These are phyloP conservation scores for Rhododendron williamsianum DNA, from an alignment of 148 eudicot genomes.

Conservation along the genomic window DNA sequence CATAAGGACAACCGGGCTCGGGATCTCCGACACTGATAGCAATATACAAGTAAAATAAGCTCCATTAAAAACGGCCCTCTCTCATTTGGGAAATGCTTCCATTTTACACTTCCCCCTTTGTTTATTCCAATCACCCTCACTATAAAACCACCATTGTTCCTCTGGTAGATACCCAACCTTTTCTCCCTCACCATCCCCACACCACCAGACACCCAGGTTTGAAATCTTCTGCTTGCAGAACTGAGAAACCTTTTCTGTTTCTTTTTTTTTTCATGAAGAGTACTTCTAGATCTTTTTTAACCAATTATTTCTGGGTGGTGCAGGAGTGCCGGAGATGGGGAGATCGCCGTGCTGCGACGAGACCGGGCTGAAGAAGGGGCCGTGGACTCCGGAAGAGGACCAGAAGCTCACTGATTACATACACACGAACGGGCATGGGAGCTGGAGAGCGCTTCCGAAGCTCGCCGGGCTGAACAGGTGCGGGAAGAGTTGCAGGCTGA, in stretches of 20 bases:
- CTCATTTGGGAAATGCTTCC: not conserved
- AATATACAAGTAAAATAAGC: not conserved
- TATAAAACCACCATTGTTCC: slow-evolving; percentile 13
- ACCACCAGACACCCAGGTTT: not conserved
- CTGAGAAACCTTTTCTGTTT: too few relatives aligned
- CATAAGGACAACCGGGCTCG: not conserved
- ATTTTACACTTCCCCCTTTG: not conserved
- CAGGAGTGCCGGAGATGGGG: slow-evolving; percentile 29
- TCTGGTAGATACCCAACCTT: not conserved
- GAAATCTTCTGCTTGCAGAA: not conserved
- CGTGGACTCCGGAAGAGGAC: slow-evolving; percentile 66
- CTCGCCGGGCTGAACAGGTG: slow-evolving; percentile 52
- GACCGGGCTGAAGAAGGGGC: slow-evolving; percentile 51
- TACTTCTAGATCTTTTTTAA: not conserved
- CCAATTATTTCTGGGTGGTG: not conserved
- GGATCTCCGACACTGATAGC: slow-evolving; percentile 3
- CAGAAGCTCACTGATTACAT: slow-evolving; percentile 41
- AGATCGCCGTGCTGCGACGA: slow-evolving; percentile 47
- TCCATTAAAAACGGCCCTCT: slow-evolving; percentile 6
- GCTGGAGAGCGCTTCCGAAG: slow-evolving; percentile 64
- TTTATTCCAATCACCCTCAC: slow-evolving; percentile 7
- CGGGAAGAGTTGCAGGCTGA: slow-evolving; percentile 56
- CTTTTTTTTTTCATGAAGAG: not conserved
- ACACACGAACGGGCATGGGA: slow-evolving; percentile 43
- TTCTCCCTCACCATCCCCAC: not conserved